Evolutionary conservation across 208 protist genomes (phyloP), one percentile per base, ranked within the genome.

Genomic region (Trypanosoma vivax): DNA sequence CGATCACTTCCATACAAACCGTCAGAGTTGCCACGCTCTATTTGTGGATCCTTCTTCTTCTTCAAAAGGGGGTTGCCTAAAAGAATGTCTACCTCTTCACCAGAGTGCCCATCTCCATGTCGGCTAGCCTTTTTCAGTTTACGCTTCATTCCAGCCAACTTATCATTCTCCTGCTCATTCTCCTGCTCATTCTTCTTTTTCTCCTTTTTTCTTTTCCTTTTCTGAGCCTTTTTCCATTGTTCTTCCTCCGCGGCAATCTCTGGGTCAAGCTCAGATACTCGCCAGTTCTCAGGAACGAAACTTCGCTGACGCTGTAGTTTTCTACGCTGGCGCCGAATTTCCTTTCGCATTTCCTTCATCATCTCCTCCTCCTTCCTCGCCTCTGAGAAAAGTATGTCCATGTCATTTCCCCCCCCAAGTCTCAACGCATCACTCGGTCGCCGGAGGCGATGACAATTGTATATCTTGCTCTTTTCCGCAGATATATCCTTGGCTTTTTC

Each of bases 381-480:
- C 2, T 4, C 9, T 5, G 13, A 14, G 47, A 58, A 51, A 34
- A 59, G 42, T 37, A 45, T 18, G 30, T 65, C 60, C 5, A 35
- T 33, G 9, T 48, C 60, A 42, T 3, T 9, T 0, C 51, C n/a
- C 2, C 60, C 60, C 37, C 60, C 60, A 18, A 65, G 50, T 37
- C 43, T 28, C 25, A 65, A 27, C 18, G 60, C 60, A 37, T 65
- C 60, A 30, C 60, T 65, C 3, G 60, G 60, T 7, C 34, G 27
- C 5, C 60, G 60, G 14, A 65, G 43, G 0, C 60, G 48, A 37
- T 65, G 60, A 52, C 50, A 65, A 18, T 5, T 45, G 23, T 11
- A 65, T 13, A 33, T 51, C n/a, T n/a, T 23, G 13, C 33, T 33
- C 14, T 10, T 19, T 9, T 59, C 16, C 30, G 10, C 33, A 14